Evolutionary conservation across 371 early-diverging fungal species (phyloP), one percentile per base, ranked within the genome.

Genomic region (Circinella minor): DNA sequence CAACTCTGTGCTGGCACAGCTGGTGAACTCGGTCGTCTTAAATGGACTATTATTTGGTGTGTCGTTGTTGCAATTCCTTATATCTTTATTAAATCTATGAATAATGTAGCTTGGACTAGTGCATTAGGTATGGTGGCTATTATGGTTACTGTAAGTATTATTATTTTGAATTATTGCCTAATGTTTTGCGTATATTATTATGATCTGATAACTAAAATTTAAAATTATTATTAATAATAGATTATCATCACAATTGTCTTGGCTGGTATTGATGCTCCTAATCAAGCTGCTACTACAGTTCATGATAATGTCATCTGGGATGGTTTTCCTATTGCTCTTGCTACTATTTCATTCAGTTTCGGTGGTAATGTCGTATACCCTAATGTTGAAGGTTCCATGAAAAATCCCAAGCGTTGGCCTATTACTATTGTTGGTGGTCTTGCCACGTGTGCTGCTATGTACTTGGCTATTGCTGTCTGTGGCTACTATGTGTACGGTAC

Each of bases 371-470:
- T 91, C 36, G 88, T 93, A 63, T 94, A 91, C 60, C 93, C 95
- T 15, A 91, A 93, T 71, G 89, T 95, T n/a, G 94, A 94, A 75
- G 86, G 86, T 39, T 90, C 93, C 36, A 94, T 96, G 95, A 83
- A 84, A 67, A 72, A 86, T n/a, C 95, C 94, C 67, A 80, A 84
- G 68, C 70, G 86, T 14, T 96, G 94, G 90, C 82, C 88, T 74
- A 85, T 79, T 73, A 90, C 93, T 9, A 76, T 94, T 39, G 73
- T 84, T 14, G 79, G 77, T 48, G 92, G 94, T 43, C 88, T 91
- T 64, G 68, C 80, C 37, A 89, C 92, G 15, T 91, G 93, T 69
- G 89, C 91, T 9, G 69, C 80, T 43, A 84, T 96, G 76, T 96
- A 96, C 74, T 63, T 93, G 54, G 57, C 91, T 46, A 91, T 91